phyloP scores from a whole-genome alignment of 805 yeast species.

The Ogataea methanolica region DNA sequence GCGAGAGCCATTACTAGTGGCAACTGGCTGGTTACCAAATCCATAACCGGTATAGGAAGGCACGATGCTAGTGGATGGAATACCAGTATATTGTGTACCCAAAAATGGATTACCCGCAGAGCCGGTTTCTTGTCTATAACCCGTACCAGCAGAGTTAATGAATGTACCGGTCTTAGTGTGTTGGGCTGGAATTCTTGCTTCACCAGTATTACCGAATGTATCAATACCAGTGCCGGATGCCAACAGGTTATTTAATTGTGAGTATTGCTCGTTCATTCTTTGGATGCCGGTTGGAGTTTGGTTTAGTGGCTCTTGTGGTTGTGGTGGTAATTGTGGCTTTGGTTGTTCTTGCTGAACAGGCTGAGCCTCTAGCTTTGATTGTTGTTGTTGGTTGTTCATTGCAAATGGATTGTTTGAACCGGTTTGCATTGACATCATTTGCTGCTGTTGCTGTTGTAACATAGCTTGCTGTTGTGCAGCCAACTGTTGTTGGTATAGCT shows the following conservation, averaged over 20 bases:
- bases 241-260: conserved; percentile 72
- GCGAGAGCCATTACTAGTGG: not conserved
- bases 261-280: conserved; percentile 50
- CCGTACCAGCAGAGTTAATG: conserved; percentile 86
- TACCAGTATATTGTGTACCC: conserved; percentile 68
- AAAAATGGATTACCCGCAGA: conserved; percentile 56
- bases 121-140: conserved; percentile 49
- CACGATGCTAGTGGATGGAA: conserved; percentile 57
- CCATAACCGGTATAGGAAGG: conserved; percentile 94
- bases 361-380: conserved; percentile 25
- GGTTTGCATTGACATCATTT: conserved; percentile 35
- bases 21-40: conserved; percentile 67
- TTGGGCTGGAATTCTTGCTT: conserved; percentile 84
- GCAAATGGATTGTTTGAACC: conserved; percentile 36
- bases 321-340: conserved; percentile 19
- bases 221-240: conserved; percentile 90
- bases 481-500: conserved; percentile 18
- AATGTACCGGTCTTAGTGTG: conserved; percentile 79
- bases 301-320: conserved; percentile 32
- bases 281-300: conserved; percentile 51
- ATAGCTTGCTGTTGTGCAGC: conserved; percentile 15
- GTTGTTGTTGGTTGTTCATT: conserved; percentile 27
- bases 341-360: conserved; percentile 10
- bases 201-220: conserved; percentile 88
- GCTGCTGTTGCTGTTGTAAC: conserved; percentile 23